Percentiles rank a stretch among this genome's conserved stretches.
phyloP scores from a whole-genome alignment of 2,329 filamentous ascomycete species.

The Sarocladium brachiariae region DNA sequence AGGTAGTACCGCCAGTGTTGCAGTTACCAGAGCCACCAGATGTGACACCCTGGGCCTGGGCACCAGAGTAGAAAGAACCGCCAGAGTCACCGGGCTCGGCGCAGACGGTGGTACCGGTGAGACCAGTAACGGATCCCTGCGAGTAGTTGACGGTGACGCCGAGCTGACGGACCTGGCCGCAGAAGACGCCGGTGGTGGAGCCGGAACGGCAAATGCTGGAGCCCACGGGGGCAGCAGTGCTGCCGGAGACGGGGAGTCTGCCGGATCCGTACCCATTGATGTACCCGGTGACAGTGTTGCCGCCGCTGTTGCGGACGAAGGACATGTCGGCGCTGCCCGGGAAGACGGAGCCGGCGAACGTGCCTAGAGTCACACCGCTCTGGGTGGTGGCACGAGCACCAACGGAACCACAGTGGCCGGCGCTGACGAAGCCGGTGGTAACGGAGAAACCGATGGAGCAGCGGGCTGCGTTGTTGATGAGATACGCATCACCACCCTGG shows the following conservation, averaged over 20 bases:
- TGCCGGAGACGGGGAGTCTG: slow-evolving; percentile 28
- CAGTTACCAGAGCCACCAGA: slow-evolving; percentile 34
- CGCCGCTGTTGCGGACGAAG: slow-evolving; percentile 28
- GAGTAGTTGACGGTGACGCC: slow-evolving; percentile 31
- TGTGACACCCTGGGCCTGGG: slow-evolving; percentile 35
- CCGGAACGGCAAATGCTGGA: slow-evolving; percentile 34
- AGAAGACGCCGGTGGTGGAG: slow-evolving; percentile 33
- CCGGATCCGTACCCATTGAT: slow-evolving; percentile 29
- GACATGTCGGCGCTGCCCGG: slow-evolving; percentile 30
- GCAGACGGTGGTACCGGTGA: slow-evolving; percentile 33
- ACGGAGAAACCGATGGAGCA: slow-evolving; percentile 35
- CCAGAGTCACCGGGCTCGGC: slow-evolving; percentile 35
- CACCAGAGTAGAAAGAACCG: slow-evolving; percentile 31
- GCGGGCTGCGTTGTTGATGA: slow-evolving; percentile 23
- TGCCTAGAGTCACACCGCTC: slow-evolving; percentile 24
- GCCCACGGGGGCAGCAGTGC: slow-evolving; percentile 28
- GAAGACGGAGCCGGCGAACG: slow-evolving; percentile 31
- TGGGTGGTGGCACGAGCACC: slow-evolving; percentile 25
- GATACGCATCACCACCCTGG: slow-evolving; percentile 31
- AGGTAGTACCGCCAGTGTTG: slow-evolving; percentile 27
- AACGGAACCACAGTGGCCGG: slow-evolving; percentile 30
- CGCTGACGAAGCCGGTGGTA: slow-evolving; percentile 32
- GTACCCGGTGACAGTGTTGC: slow-evolving; percentile 25
- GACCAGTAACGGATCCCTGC: slow-evolving; percentile 30
- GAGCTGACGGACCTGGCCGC: slow-evolving; percentile 27